Percentiles rank a stretch among this genome's conserved stretches.
phyloP scores from a whole-genome alignment of 306 rosid species.

The Vicia faba region DNA sequence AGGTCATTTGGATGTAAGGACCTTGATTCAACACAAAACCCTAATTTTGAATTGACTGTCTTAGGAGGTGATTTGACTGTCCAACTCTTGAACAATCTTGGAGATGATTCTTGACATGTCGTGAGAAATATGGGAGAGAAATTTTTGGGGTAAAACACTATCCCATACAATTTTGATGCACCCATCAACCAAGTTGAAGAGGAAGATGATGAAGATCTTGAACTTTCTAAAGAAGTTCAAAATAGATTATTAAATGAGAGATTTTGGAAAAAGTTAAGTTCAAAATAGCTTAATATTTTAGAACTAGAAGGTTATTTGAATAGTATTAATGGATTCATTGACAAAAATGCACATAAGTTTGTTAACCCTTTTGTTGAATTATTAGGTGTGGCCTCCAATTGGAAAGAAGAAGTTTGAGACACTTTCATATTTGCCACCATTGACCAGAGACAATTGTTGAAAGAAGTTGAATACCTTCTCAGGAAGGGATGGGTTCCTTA shows the following conservation, averaged over 20 bases:
- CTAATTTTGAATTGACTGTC: no score
- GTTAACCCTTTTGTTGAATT: background rate
- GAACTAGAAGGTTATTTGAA: background rate
- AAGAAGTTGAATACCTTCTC: constrained; percentile 69
- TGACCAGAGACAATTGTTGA: constrained; percentile 3
- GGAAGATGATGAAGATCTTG: no score
- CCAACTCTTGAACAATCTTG: no score
- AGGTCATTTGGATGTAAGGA: no score
- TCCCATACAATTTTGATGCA: no score
- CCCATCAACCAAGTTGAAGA: no score
- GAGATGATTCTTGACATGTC: no score
- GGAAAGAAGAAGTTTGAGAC: constrained; percentile 80
- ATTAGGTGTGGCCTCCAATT: constrained; percentile 81
- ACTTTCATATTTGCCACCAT: constrained; percentile 71
- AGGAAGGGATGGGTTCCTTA: constrained; percentile 66
- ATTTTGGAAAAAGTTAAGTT: background rate
- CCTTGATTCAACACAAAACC: no score
- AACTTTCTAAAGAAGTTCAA: background rate
- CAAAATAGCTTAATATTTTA: background rate
- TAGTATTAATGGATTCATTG: background rate
- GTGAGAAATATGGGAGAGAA: no score
- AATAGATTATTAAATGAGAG: background rate
- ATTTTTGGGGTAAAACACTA: no score
- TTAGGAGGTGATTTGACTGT: no score
- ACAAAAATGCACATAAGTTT: no score